Percentiles rank a stretch among this genome's conserved stretches.
These are phyloP conservation scores for Aspergillus puulaauensis DNA, from an alignment of 2,329 filamentous ascomycete genomes.

Conservation along the genomic window DNA sequence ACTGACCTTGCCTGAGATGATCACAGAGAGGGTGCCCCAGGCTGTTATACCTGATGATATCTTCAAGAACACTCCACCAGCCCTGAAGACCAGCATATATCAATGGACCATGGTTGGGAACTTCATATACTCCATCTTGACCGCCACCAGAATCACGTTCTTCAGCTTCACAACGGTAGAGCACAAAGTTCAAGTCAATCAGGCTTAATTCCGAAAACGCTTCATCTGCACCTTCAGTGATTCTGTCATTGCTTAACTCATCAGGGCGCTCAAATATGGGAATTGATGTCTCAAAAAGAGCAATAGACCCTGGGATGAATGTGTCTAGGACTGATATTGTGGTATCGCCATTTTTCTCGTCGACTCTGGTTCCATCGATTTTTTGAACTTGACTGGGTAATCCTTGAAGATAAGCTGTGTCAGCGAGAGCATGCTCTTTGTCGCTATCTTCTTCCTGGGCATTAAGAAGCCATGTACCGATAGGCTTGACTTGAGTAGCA, in stretches of 20 bases:
- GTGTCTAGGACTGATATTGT: constrained; percentile 76
- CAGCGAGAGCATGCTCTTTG: constrained; percentile 62
- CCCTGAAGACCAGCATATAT: constrained; percentile 97
- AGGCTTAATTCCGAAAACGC: constrained; percentile 75
- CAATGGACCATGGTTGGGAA: constrained; percentile 79
- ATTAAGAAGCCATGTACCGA: constrained; percentile 90
- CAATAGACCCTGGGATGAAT: constrained; percentile 92
- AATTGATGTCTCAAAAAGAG: constrained; percentile 94
- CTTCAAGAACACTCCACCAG: constrained; percentile 90
- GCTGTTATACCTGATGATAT: constrained; percentile 84
- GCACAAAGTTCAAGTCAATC: constrained; percentile 82
- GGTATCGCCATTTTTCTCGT: constrained; percentile 71
- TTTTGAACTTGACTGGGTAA: constrained; percentile 80
- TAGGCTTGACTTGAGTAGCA: constrained; percentile 79
- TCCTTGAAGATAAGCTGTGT: constrained; percentile 72
- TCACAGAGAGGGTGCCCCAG: constrained; percentile 91
- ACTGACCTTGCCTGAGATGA: constrained; percentile 85
- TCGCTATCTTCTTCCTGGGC: constrained; percentile 75
- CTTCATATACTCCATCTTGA: constrained; percentile 81
- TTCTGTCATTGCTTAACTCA: constrained; percentile 74
- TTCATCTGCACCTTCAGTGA: constrained; percentile 75
- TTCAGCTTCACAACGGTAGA: constrained; percentile 91
- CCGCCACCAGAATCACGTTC: constrained; percentile 77
- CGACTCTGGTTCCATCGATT: constrained; percentile 70
- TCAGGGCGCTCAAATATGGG: constrained; percentile 80